Base-by-base conservation (phyloP, 2,329 filamentous ascomycete genomes). In the Fusarium albidum region DNA sequence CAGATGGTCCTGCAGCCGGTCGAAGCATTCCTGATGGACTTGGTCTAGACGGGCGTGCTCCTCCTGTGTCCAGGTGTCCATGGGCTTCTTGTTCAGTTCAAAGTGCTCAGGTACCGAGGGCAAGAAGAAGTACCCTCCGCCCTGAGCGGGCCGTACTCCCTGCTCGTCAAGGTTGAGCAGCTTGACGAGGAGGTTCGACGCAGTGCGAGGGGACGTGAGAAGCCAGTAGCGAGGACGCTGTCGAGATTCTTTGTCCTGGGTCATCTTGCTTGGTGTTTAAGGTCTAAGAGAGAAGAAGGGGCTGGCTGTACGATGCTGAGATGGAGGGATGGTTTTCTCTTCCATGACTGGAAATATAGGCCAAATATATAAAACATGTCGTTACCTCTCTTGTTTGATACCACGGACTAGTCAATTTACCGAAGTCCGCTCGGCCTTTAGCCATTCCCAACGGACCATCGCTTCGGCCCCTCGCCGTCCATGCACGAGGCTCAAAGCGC, bases 71-170 rank as follows among this genome's bases (percentile, higher is more conserved):
- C 60, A 63, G 6, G 13, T 21, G 3, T 55, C 37, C 13, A 61
- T 55, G 1, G 49, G 41, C 17, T 52, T 63, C 6, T 35, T n/a
- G 3, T 29, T 15, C 2, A 61, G 9, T 6, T 31, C 10, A 9
- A 50, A 48, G n/a, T 43, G 57, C 4, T 48, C 50, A 9, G 18
- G 17, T 5, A 45, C 6, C 12, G 45, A 35, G 4, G 50, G 49
- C 1, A 63, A 35, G 28, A 63, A 63, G 50, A 63, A 63, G 28
- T 63, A 63, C 9, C 60, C 60, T 17, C 60, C 60, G 5, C 52
- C 9, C 1, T 9, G 15, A 4, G 53, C 44, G 6, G 60, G 57
- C 3, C 60, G 57, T 4, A 63, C 57, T 8, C 45, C 50, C 32
- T 63, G 60, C 9, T 61, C 57, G 6, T 44, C 34, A 2, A 63